Conservation (phyloP, 192 early-diverging fungal genomes). For the Coemansia sp. region DNA sequence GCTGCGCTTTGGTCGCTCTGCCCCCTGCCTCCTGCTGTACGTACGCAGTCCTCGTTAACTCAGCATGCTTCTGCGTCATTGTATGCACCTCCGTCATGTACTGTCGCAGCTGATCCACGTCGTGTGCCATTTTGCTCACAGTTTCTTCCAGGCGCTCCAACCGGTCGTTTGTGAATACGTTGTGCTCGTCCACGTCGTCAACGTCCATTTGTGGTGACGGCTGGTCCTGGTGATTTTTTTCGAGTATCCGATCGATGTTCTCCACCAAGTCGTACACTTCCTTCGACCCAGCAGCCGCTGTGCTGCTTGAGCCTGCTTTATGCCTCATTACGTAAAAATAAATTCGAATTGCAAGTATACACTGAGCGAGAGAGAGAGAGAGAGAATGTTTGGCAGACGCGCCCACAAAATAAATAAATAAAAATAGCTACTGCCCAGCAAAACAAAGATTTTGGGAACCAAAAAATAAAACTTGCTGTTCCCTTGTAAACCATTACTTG, state of each 20-base stretch:
- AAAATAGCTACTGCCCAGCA: no score
- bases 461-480: no score
- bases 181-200: neutral
- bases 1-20: neutral
- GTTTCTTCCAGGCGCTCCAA: neutral
- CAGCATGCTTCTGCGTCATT: neutral
- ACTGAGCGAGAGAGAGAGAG: no score
- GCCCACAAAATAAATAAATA: no score
- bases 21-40: neutral
- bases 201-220: neutral
- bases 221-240: neutral
- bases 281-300: neutral
- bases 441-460: no score
- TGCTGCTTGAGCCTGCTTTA: neutral
- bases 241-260: neutral
- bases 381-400: no score
- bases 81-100: neutral
- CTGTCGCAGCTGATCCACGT: neutral
- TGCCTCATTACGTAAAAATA: neutral
- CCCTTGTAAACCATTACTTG: no score
- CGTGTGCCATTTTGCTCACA: neutral
- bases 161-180: neutral
- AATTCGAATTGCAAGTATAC: no score
- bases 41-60: neutral
- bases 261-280: neutral